Base-by-base conservation (phyloP, 352 stramenopile genomes). In the Pythium biforme region DNA sequence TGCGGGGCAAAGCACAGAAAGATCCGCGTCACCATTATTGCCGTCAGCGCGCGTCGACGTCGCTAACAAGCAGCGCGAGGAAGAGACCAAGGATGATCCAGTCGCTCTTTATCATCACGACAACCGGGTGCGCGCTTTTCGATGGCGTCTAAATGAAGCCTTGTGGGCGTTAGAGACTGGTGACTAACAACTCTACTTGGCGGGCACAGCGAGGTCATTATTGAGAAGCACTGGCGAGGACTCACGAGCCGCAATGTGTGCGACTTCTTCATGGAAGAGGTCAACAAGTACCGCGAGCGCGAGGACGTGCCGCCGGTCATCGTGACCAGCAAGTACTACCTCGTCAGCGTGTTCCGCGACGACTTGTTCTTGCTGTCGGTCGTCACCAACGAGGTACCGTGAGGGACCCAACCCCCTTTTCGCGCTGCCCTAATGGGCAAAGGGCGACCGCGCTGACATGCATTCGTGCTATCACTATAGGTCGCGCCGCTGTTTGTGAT, bases 171-270 rank as follows among this genome's bases (percentile, higher is more conserved):
- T 3, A 5, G 15, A 4, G 11, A 14, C 3, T 33, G 2, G 31
- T 26, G 25, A 47, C 33, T 80, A 34, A 68, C 40, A 29, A n/a
- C 34, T 29, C 29, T 23, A 6, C 39, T 31, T 17, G 52, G 15
- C 27, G 47, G 43, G 4, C 6, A 17, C 64, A 95, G 88, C 65
- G 96, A 99, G 81, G 90, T 99, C 49, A 90, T 99, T 63, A 98
- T 99, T 69, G 97, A 99, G 78, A 98, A 98, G 69, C 97, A 99
- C 75, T 99, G 97, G 89, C 93, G 96, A 26, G 95, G 90, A 4
- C 83, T 97, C 50, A 98, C 95, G 29, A 95, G 81, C 59, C 91
- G 97, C 59, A 96, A 91, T 60, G 88, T 99, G 52, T 98, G 96
- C 75, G 96, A 99, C 61, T 97, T 97, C 69, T 99, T 99, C 81